Percentiles rank a stretch among this genome's conserved stretches.
Conservation (phyloP, 805 yeast genomes). For the Vanderwaltozyma tropicalis region DNA sequence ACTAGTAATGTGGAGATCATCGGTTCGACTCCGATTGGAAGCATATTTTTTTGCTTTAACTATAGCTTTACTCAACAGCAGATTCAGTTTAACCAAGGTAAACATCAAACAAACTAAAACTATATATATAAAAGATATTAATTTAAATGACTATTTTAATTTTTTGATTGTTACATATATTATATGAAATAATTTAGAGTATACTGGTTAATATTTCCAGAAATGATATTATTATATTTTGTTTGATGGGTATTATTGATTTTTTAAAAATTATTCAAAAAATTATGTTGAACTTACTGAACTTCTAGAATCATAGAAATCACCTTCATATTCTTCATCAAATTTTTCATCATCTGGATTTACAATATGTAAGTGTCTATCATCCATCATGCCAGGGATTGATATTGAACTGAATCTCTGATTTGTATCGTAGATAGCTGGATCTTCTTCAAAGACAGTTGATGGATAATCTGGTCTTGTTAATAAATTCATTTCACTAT, state of each 20-base stretch:
- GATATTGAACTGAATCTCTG: constrained; percentile 46
- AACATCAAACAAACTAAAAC: too few relatives aligned
- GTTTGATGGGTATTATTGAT: too few relatives aligned
- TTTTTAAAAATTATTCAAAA: too few relatives aligned
- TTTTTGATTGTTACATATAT: too few relatives aligned
- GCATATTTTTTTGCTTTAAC: constrained; percentile 31
- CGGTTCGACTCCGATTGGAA: constrained; percentile 69
- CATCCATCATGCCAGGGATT: constrained; percentile 35
- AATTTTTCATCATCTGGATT: constrained; percentile 31
- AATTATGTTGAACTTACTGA: too few relatives aligned
- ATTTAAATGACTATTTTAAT: too few relatives aligned
- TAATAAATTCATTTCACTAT: not conserved
- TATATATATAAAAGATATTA: too few relatives aligned
- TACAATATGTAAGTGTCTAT: constrained; percentile 40
- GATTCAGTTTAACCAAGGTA: too few relatives aligned
- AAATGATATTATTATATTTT: too few relatives aligned
- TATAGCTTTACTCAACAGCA: not conserved
- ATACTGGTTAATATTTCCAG: too few relatives aligned
- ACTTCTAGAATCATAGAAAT: not conserved
- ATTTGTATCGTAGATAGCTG: constrained; percentile 31
- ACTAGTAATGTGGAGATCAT: constrained; percentile 83
- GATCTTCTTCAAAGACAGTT: constrained; percentile 11
- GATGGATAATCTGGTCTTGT: constrained; percentile 2
- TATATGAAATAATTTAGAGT: too few relatives aligned
- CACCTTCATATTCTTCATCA: constrained; percentile 2